Base-by-base conservation (phyloP, 108 stramenopile genomes). In the Pseudonitzschia multiseries region DNA sequence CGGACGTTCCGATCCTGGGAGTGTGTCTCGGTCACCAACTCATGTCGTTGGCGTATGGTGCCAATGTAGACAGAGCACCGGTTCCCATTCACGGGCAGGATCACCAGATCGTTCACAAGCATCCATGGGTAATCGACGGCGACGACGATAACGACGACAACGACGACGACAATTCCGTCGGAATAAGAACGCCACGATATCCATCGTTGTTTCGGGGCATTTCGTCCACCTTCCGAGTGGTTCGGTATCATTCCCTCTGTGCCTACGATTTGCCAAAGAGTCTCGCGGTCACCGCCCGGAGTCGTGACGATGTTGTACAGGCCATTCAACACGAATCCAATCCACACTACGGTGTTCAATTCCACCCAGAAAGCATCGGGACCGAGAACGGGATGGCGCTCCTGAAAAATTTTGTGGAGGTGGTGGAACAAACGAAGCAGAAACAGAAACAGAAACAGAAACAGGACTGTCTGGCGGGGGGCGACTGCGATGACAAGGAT, bases 21-120 rank as follows among this genome's bases (percentile, higher is more conserved):
- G 95, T 98, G 1, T 98, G 97, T 77, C 81, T 98, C 41, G 97
- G 97, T 24, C 96, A 97, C 82, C 95, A 98, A 78, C 85, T 94
- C 12, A 73, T 98, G 62, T 95, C 89, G 4, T 66, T 81, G 79
- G 80, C 77, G 0, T 89, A 91, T 71, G 88, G 91, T 10, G 88
- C 70, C 14, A 70, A 36, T 9, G 86, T 90, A 5, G 69, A 63
- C 13, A 57, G 60, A 44, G 80, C 80, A 26, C 80, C 80, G n/a
- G 24, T 56, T 50, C 96, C 96, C 4, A 91, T 96, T 72, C 97
- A 98, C 77, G 97, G 97, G 22, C 85, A 95, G 71, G 81, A 93
- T 59, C 84, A 81, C 65, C 59, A 73, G 40, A 81, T 96, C 51
- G 46, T 56, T 10, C 51, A 53, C 21, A 31, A 53, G 41, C 36